These are phyloP conservation scores for Telopea speciosissima DNA, from an alignment of 177 flowering plant species.

Conservation along the genomic window DNA sequence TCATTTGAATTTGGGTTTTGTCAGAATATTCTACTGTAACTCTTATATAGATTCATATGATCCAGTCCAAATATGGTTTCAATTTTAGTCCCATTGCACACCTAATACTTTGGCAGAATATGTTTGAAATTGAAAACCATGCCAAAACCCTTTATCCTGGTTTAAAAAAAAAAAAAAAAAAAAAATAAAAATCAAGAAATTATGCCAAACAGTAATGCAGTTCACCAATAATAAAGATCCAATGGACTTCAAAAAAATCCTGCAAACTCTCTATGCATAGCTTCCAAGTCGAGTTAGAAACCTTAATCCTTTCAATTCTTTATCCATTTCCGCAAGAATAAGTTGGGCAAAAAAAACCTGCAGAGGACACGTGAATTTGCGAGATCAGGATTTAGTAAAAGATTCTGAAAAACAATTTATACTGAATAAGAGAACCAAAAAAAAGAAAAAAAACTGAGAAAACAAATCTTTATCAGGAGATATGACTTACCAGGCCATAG, in stretches of 20 bases:
- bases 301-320: slow-evolving; percentile 96
- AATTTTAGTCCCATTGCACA: too few relatives aligned
- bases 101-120: too few relatives aligned
- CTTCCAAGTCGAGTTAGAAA: slow-evolving; percentile 19
- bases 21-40: too few relatives aligned
- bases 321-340: slow-evolving; percentile 87
- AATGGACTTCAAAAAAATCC: too few relatives aligned
- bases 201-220: background rate
- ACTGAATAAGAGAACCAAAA: background rate
- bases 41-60: too few relatives aligned
- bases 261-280: slow-evolving; percentile 2
- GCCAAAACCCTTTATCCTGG: too few relatives aligned
- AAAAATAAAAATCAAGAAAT: too few relatives aligned
- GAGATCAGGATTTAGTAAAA: slow-evolving; percentile 3
- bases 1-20: too few relatives aligned
- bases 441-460: background rate
- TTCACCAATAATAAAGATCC: background rate
- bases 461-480: slow-evolving; percentile 1
- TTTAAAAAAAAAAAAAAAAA: too few relatives aligned
- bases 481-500: slow-evolving; percentile 79
- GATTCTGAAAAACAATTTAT: background rate
- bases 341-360: slow-evolving; percentile 98
- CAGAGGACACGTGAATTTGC: slow-evolving; percentile 17
- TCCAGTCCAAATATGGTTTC: too few relatives aligned
- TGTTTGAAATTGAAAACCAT: too few relatives aligned